These are phyloP conservation scores for Aspergillus campestris DNA, from an alignment of 495 filamentous ascomycete species.

Conservation along the genomic window DNA sequence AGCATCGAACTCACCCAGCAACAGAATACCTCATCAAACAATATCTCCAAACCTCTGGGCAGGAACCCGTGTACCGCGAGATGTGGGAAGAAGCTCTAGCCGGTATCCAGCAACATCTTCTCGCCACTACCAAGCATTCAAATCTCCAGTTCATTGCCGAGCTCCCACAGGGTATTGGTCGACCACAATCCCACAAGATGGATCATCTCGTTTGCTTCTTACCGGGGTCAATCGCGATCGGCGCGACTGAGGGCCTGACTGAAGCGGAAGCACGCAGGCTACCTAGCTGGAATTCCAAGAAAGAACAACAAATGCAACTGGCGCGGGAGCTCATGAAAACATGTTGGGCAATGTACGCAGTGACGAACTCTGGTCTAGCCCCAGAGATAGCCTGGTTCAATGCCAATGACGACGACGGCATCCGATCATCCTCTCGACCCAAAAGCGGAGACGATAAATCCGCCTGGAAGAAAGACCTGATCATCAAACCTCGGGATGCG, in stretches of 20 bases:
- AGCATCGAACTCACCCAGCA: background rate
- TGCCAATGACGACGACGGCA: constrained; percentile 41
- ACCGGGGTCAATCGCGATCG: constrained; percentile 77
- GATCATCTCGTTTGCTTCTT: constrained; percentile 92
- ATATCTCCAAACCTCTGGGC: constrained; percentile 69
- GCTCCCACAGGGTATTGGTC: constrained; percentile 55
- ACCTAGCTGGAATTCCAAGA: constrained; percentile 52
- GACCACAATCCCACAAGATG: constrained; percentile 67
- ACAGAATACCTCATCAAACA: constrained; percentile 80
- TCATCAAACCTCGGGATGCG: constrained; percentile 54
- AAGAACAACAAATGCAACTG: constrained; percentile 68
- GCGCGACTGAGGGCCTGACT: constrained; percentile 59
- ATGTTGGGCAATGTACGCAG: constrained; percentile 86
- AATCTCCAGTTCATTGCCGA: constrained; percentile 74
- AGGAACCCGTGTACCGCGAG: constrained; percentile 66
- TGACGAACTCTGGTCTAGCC: constrained; percentile 67
- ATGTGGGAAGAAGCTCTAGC: constrained; percentile 76
- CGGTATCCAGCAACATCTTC: constrained; percentile 71
- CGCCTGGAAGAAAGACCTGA: constrained; percentile 41
- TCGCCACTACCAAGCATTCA: constrained; percentile 66
- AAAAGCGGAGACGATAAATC: constrained; percentile 2
- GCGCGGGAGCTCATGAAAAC: constrained; percentile 77
- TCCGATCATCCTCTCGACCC: background rate
- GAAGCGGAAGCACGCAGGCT: constrained; percentile 56
- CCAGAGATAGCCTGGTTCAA: constrained; percentile 78